Conservation (phyloP, 2,329 filamentous ascomycete genomes). For the Hypoxylon sp. region DNA sequence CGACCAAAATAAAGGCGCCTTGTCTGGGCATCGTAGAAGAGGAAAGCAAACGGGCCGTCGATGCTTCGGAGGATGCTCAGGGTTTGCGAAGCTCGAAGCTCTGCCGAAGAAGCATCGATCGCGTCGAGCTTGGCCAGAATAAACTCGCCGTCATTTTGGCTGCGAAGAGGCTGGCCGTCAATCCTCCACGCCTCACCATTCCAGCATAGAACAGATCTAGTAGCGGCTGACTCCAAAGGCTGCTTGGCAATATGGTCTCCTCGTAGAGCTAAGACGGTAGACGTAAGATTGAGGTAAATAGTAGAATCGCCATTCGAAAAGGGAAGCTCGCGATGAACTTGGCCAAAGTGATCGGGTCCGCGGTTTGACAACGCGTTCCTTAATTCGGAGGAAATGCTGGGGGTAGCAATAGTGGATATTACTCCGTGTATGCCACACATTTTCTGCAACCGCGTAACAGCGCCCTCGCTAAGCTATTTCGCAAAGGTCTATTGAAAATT, state of each 20-base stretch:
- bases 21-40: constrained; percentile 74
- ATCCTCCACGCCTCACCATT: constrained; percentile 96
- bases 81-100: constrained; percentile 48
- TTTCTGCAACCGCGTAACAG: constrained; percentile 7
- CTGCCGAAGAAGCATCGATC: constrained; percentile 36
- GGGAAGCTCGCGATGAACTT: constrained; percentile 44
- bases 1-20: constrained; percentile 79
- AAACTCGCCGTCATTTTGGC: constrained; percentile 76
- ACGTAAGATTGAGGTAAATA: constrained; percentile 65
- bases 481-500: not conserved
- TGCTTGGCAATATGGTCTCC: constrained; percentile 76
- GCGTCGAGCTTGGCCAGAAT: constrained; percentile 63
- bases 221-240: constrained; percentile 68
- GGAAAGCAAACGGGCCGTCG: constrained; percentile 87
- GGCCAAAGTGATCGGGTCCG: constrained; percentile 66
- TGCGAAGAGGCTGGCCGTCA: constrained; percentile 61
- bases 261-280: constrained; percentile 90
- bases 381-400: constrained; percentile 49
- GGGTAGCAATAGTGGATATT: constrained; percentile 51
- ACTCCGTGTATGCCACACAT: constrained; percentile 70
- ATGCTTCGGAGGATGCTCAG: constrained; percentile 66
- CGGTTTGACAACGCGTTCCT: constrained; percentile 59
- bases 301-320: constrained; percentile 38
- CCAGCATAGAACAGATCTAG: constrained; percentile 83
- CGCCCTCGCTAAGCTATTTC: not conserved